A percentile compares a stretch with the other conserved stretches of the same genome.
Evolutionary conservation across 352 stramenopile genomes (phyloP).

Genomic region (Pythium pectinolyticum): DNA sequence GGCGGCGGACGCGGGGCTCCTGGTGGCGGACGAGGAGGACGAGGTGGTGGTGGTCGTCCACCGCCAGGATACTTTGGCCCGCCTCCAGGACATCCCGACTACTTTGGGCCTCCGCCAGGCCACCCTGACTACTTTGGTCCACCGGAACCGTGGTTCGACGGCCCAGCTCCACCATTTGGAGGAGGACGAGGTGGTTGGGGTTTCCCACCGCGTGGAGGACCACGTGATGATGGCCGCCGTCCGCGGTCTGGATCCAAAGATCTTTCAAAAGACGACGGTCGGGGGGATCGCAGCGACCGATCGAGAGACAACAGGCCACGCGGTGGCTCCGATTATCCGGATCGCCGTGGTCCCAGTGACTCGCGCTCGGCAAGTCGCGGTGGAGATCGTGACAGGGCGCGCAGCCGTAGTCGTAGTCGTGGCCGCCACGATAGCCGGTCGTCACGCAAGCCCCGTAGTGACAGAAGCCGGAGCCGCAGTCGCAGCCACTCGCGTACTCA

Average conservation of each 20-base stretch:
- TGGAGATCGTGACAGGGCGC: conserved; percentile 20
- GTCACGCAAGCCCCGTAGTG: conserved; percentile 32
- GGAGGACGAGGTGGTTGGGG: conserved; percentile 45
- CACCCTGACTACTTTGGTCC: conserved; percentile 80
- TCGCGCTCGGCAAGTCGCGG: conserved; percentile 35
- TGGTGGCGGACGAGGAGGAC: conserved; percentile 36
- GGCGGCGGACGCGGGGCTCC: conserved; percentile 38
- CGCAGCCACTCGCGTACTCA: conserved; percentile 46
- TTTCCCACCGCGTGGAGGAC: conserved; percentile 27
- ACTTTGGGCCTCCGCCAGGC: conserved; percentile 69
- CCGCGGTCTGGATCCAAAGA: conserved; percentile 49
- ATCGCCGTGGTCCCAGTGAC: conserved; percentile 8
- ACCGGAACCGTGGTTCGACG: conserved; percentile 71
- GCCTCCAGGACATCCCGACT: conserved; percentile 55
- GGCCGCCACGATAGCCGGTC: conserved; percentile 17
- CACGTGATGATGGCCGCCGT: conserved; percentile 46
- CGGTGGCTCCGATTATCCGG: conserved; percentile 20
- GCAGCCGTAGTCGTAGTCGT: conserved; percentile 39
- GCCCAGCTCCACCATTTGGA: conserved; percentile 48
- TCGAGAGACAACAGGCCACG: conserved; percentile 35
- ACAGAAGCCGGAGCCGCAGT: conserved; percentile 63
- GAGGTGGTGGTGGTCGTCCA: conserved; percentile 44
- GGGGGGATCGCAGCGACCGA: conserved; percentile 24
- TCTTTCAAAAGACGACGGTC: conserved; percentile 33
- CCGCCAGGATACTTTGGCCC: conserved; percentile 72